Evolutionary conservation across 306 rosid genomes (phyloP), one percentile per base, ranked within the genome.

Genomic region (Dryas alaskensis): DNA sequence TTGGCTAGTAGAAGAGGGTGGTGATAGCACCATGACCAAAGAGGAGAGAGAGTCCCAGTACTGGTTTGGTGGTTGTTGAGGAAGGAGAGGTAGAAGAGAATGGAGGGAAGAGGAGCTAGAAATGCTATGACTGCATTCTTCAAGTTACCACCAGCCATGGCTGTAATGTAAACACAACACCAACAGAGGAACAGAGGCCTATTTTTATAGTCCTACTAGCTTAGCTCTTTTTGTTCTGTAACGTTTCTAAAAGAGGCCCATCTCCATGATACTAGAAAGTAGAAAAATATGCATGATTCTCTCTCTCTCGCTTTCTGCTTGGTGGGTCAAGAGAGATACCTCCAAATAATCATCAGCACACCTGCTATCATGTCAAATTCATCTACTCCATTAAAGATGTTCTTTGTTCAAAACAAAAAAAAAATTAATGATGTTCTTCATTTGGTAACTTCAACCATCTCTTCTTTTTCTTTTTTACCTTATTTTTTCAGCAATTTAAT

Each of bases 1-100:
- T 89, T 94, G 86, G 85, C 89, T 12, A 94, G 51, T 6, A 89
- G 78, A 47, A 94, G 91, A 80, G 98, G 98, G 80, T 91, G 97
- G 64, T 84, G 74, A 79, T 80, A 77, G 82, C 97, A 91, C 97
- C 98, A 89, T 40, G 84, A 49, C 94, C 89, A 94, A 8, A 88
- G 37, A 40, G 79, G 67, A 68, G 86, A 84, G 25, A 66, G 65
- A 45, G 85, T 52, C 76, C 61, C 79, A 25, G 40, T 57, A 22
- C 22, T 22, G 52, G 65, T 39, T 48, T 49, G 50, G 43, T 51
- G 62, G 73, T 81, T 78, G 67, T 78, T 74, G 31, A 83, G 93
- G 77, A 90, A 90, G n/a, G 84, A 67, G 58, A 85, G 70, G 79
- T 85, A 87, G 80, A 93, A 86, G 73, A 93, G 12, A 37, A 90